Conservation (phyloP, 2,329 filamentous ascomycete genomes). For the Alternaria alternata region DNA sequence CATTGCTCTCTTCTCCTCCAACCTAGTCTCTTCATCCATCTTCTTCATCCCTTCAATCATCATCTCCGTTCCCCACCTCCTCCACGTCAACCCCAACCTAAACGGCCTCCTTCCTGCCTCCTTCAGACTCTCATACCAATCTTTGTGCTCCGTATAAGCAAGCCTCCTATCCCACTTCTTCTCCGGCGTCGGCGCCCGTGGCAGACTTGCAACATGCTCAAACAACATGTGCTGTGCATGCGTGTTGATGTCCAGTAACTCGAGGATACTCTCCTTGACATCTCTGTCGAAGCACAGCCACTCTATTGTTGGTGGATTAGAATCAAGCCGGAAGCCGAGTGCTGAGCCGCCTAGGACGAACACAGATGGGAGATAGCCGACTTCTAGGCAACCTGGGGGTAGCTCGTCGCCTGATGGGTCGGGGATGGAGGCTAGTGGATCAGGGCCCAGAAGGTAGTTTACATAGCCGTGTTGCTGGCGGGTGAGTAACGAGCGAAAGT, state of each 20-base stretch:
- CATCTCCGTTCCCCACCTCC: constrained; percentile 12
- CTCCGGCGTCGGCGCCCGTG: constrained; percentile 3
- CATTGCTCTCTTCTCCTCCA: not conserved
- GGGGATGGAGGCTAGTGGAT: constrained; percentile 12
- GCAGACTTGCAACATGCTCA: constrained; percentile 26
- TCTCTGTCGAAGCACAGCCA: constrained; percentile 33
- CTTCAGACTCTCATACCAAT: constrained; percentile 25
- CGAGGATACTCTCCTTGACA: constrained; percentile 12
- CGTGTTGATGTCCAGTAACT: constrained; percentile 1
- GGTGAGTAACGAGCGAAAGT: constrained; percentile 10
- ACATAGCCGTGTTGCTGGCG: constrained; percentile 20
- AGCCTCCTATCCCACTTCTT: constrained; percentile 9
- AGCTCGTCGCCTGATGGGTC: constrained; percentile 27
- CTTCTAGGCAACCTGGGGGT: constrained; percentile 26
- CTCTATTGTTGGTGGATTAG: constrained; percentile 10
- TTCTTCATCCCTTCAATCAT: not conserved
- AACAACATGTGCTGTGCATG: constrained; percentile 18
- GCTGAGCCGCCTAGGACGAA: constrained; percentile 30
- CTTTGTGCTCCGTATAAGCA: constrained; percentile 28
- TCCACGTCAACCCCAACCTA: constrained; percentile 38
- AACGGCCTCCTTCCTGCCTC: constrained; percentile 36
- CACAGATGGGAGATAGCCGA: constrained; percentile 24
- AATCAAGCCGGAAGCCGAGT: constrained; percentile 26
- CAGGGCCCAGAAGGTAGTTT: constrained; percentile 16
- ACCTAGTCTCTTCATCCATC: not conserved